A percentile compares a stretch with the other conserved stretches of the same genome.
Conservation (phyloP, 2,329 filamentous ascomycete species). For the Penicillium verrucosum region DNA sequence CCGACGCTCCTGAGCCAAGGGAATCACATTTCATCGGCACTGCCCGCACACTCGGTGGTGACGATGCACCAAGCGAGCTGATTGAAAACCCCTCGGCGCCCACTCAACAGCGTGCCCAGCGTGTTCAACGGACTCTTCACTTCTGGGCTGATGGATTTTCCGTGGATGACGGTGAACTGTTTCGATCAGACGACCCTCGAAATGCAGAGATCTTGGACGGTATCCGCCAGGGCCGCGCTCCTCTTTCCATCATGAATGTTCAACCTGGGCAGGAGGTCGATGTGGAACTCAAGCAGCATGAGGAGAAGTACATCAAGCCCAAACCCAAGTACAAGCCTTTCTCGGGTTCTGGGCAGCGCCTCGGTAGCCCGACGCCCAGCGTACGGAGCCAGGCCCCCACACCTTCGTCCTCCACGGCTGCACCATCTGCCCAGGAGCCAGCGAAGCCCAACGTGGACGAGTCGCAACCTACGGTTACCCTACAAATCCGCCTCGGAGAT, state of each 20-base stretch:
- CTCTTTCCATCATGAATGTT: constrained; percentile 61
- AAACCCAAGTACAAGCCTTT: constrained; percentile 65
- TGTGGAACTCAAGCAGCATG: constrained; percentile 62
- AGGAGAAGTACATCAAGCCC: constrained; percentile 60
- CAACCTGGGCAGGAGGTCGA: constrained; percentile 62
- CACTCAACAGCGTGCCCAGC: constrained; percentile 43
- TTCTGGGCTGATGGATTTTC: constrained; percentile 66
- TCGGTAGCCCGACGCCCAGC: constrained; percentile 63
- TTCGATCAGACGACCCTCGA: constrained; percentile 60
- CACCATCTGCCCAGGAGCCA: constrained; percentile 23
- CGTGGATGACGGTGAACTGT: constrained; percentile 63
- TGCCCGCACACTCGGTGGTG: constrained; percentile 63
- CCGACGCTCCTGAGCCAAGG: constrained; percentile 45
- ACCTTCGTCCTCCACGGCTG: constrained; percentile 22
- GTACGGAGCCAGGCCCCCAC: constrained; percentile 38
- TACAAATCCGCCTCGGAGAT: constrained; percentile 63
- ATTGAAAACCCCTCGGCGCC: constrained; percentile 52
- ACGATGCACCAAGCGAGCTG: constrained; percentile 58
- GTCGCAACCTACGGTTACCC: constrained; percentile 55
- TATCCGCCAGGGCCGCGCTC: constrained; percentile 62
- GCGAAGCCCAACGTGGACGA: constrained; percentile 53
- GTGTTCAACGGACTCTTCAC: constrained; percentile 58
- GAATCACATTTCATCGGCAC: constrained; percentile 56
- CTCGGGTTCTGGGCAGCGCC: constrained; percentile 56
- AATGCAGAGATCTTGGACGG: constrained; percentile 61